A percentile compares a stretch with the other conserved stretches of the same genome.
Evolutionary conservation across 129 eudicot species (phyloP).

Genomic region (Oenanthe sinensis): DNA sequence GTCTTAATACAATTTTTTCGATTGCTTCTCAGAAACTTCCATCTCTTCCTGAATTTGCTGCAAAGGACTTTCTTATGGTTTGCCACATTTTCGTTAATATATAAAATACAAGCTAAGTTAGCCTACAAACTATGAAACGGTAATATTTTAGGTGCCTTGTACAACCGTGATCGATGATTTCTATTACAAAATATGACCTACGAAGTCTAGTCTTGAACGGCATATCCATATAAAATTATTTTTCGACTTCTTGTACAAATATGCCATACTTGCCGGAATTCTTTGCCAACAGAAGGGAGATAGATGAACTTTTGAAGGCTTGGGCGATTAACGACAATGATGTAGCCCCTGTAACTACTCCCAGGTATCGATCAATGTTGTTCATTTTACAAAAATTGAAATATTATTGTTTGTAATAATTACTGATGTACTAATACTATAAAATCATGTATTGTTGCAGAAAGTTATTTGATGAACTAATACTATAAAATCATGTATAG

Average conservation of each 20-base stretch:
- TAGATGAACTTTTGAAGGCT: conserved; percentile 35
- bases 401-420: not conserved
- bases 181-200: too few relatives aligned
- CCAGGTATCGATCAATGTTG: conserved; percentile 29
- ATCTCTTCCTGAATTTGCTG: conserved; percentile 37
- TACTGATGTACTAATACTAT: not conserved
- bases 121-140: not conserved
- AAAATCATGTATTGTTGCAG: conserved; percentile 16
- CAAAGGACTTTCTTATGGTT: conserved; percentile 35
- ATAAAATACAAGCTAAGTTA: not conserved
- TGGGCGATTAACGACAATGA: conserved; percentile 37
- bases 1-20: conserved; percentile 18
- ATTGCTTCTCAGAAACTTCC: conserved; percentile 34
- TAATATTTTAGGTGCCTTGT: too few relatives aligned
- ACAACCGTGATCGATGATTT: too few relatives aligned
- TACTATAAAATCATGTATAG: too few relatives aligned
- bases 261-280: conserved; percentile 22
- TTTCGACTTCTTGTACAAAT: not conserved
- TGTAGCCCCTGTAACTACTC: conserved; percentile 19
- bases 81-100: not conserved
- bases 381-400: not conserved
- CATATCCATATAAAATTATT: not conserved
- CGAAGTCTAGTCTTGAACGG: not conserved
- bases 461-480: conserved; percentile 30
- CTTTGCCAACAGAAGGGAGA: conserved; percentile 46